Base-by-base conservation (phyloP, 352 stramenopile species). In the Blastocystis sp. region DNA sequence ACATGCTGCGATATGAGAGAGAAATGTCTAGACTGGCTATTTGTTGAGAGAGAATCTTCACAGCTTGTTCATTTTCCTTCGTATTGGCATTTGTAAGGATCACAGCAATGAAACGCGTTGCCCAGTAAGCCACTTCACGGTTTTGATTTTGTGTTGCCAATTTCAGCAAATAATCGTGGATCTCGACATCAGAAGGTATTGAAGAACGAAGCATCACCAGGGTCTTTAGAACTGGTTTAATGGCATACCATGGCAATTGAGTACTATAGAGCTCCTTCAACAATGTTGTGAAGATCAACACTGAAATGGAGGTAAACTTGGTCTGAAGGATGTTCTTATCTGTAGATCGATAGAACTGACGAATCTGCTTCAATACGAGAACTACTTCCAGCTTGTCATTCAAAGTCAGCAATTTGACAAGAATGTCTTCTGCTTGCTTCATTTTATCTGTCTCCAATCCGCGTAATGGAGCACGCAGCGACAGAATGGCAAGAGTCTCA, bases 221-320 rank as follows among this genome's bases (percentile, higher is more conserved):
- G 1, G 71, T 83, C 29, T 83, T 83, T 12, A 83, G 71, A 11
- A 42, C 57, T 16, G 71, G 71, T 54, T 83, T 83, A 16, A 63
- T 1, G 14, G 71, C 71, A 42, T 49, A 83, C 19, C 12, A 29
- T 12, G 24, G 43, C 1, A 74, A 32, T 46, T 46, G 39, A 46
- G 39, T 46, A 46, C 39, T 46, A 46, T 46, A 32, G 59, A 35
- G 4, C 24, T 46, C 39, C 2, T 46, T 46, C 2, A 46, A 9
- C 2, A 46, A 9, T 9, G 39, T 46, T 61, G 3, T 12, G 12
- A 32, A 32, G 54, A 61, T n/a, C 27, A 32, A 3, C 3, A 12
- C 12, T 61, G 54, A n/a, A 32, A 61, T 61, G 3, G 54, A 61
- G 19, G 19, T 7, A 32, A 16, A n/a, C 19, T 32, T 61, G 12